These are phyloP conservation scores for Afroboletus lepidellus DNA, from an alignment of 1,284 basidiomycete species.

Conservation along the genomic window DNA sequence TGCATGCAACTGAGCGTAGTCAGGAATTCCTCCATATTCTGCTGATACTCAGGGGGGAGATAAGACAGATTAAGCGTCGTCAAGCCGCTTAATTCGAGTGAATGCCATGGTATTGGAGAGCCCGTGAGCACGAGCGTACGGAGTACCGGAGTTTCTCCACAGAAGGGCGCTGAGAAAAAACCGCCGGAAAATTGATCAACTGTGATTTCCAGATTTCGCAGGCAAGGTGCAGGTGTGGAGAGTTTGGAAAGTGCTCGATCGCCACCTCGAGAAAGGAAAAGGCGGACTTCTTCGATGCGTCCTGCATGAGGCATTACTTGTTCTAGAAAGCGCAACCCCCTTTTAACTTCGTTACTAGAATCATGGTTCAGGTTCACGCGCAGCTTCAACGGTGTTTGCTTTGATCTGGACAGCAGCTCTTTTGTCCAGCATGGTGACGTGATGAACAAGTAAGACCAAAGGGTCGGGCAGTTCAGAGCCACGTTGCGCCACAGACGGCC, in stretches of 20 bases:
- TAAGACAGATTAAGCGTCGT: conserved; percentile 24
- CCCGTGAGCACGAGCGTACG: conserved; percentile 17
- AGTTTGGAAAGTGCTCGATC: background rate
- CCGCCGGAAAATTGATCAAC: background rate
- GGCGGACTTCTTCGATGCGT: conserved; percentile 19
- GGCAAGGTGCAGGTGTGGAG: conserved; percentile 5
- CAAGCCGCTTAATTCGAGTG: conserved; percentile 23
- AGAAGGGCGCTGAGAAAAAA: background rate
- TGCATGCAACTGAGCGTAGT: conserved; percentile 27
- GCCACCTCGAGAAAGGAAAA: background rate
- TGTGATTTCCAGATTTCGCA: background rate
- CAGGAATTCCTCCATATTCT: conserved; percentile 1
- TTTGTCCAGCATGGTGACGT: conserved; percentile 25
- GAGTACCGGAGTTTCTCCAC: conserved; percentile 25
- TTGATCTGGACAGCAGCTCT: conserved; percentile 36
- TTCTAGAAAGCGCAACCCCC: conserved; percentile 1
- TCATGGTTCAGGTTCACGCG: background rate
- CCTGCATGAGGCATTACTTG: conserved; percentile 17
- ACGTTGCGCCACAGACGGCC: background rate
- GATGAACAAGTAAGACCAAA: conserved; percentile 18
- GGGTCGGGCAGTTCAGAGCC: background rate
- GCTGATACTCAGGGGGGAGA: conserved; percentile 10
- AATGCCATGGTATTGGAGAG: conserved; percentile 19
- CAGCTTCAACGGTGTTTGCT: conserved; percentile 28
- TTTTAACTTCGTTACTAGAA: no score